Conservation (phyloP, 1,284 basidiomycete species). For the Vanrija sp. region DNA sequence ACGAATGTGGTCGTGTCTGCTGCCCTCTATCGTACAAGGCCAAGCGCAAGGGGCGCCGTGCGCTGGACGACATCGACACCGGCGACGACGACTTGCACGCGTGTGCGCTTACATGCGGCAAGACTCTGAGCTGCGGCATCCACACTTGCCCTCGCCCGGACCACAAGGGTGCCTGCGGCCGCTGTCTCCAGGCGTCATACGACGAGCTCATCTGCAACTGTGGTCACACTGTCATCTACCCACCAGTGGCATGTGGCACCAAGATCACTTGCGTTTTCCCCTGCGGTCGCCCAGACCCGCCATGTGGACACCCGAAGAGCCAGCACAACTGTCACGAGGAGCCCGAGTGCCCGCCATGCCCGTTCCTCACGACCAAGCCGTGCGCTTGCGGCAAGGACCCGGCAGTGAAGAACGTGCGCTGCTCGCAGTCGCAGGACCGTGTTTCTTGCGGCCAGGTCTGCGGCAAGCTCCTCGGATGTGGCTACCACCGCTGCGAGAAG, state of each 20-base stretch:
- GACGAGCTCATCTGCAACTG: slow-evolving; percentile 84
- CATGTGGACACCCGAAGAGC: slow-evolving; percentile 74
- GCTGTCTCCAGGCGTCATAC: slow-evolving; percentile 79
- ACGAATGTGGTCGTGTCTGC: slow-evolving; percentile 75
- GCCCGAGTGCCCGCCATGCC: slow-evolving; percentile 73
- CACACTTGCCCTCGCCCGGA: slow-evolving; percentile 71
- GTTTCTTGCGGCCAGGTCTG: slow-evolving; percentile 77
- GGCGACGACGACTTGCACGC: slow-evolving; percentile 58
- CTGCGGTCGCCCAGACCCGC: slow-evolving; percentile 64
- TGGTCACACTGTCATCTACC: slow-evolving; percentile 64
- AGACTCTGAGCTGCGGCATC: slow-evolving; percentile 65
- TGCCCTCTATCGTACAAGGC: slow-evolving; percentile 72
- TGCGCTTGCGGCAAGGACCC: slow-evolving; percentile 85
- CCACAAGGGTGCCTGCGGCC: slow-evolving; percentile 72
- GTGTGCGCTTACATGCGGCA: slow-evolving; percentile 73
- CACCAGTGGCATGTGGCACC: slow-evolving; percentile 64
- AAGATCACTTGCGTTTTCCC: slow-evolving; percentile 70
- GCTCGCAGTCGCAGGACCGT: slow-evolving; percentile 64
- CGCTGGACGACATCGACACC: slow-evolving; percentile 13
- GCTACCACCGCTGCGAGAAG: slow-evolving; percentile 77
- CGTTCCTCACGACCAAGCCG: slow-evolving; percentile 66
- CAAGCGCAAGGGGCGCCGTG: slow-evolving; percentile 60
- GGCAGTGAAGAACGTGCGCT: slow-evolving; percentile 55
- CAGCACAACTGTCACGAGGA: slow-evolving; percentile 74
- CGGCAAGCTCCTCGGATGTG: slow-evolving; percentile 71